phyloP scores from a whole-genome alignment of 768 basidiomycete genomes.

The Pholiota conissans region DNA sequence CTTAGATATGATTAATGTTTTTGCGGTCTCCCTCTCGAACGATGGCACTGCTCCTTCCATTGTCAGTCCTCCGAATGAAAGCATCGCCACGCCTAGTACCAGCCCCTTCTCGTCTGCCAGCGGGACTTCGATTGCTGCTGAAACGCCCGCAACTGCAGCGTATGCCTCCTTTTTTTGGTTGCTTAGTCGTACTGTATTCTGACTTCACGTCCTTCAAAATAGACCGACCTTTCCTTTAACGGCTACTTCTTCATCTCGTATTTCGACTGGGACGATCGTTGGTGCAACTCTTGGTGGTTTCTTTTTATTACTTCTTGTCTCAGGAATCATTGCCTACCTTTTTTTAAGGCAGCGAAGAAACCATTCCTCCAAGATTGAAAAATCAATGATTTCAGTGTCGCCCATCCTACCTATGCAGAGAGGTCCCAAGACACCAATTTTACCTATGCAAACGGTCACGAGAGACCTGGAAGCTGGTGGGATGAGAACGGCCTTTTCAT shows the following conservation, averaged over 20 bases:
- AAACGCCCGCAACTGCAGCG: constrained; percentile 9
- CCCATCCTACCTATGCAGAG: constrained; percentile 35
- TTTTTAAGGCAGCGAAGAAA: constrained; percentile 25
- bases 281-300: constrained; percentile 26
- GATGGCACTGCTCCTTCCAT: neutral
- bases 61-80: constrained; percentile 4
- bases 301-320: constrained; percentile 26
- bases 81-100: neutral
- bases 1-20: constrained; percentile 41
- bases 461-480: constrained; percentile 24
- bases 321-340: constrained; percentile 20
- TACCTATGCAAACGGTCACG: constrained; percentile 2
- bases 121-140: constrained; percentile 6
- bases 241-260: constrained; percentile 8
- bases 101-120: neutral
- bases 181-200: neutral
- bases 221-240: neutral
- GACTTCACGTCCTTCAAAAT: neutral
- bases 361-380: constrained; percentile 20
- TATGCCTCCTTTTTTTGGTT: constrained; percentile 7
- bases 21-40: constrained; percentile 12
- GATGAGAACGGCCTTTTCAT: constrained; percentile 22
- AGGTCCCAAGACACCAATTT: constrained; percentile 20
- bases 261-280: constrained; percentile 22
- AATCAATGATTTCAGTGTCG: constrained; percentile 25